Conservation (phyloP, 768 basidiomycete genomes). For the Lentinus brumalis region DNA sequence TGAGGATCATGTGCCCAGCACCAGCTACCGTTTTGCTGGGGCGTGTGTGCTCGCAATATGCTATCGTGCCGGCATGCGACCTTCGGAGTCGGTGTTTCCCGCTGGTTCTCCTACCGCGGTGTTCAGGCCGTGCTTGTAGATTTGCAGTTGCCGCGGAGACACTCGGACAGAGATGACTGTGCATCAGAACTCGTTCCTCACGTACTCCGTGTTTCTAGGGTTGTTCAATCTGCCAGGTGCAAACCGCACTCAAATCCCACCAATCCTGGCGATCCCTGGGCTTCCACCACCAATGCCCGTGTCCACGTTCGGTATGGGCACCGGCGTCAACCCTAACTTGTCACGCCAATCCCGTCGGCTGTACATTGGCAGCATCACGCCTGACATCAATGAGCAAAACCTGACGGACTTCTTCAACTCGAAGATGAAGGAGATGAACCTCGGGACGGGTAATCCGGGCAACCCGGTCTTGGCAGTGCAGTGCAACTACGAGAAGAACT, state of each 20-base stretch:
- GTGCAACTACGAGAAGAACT: slow-evolving; percentile 98
- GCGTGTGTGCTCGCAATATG: neutral
- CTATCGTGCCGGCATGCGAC: neutral
- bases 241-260: slow-evolving; percentile 85
- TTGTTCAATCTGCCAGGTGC: slow-evolving; percentile 96
- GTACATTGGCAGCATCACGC: slow-evolving; percentile 96
- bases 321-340: slow-evolving; percentile 84
- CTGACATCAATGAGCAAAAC: slow-evolving; percentile 91
- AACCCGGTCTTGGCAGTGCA: slow-evolving; percentile 93
- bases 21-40: neutral
- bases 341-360: slow-evolving; percentile 92
- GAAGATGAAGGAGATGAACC: slow-evolving; percentile 92
- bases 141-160: neutral
- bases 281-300: slow-evolving; percentile 84
- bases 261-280: slow-evolving; percentile 79
- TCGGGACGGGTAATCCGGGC: slow-evolving; percentile 81
- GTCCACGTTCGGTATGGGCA: slow-evolving; percentile 84
- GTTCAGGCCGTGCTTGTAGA: neutral
- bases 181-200: neutral
- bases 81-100: neutral
- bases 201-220: slow-evolving; percentile 47
- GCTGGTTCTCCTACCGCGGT: neutral
- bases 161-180: neutral
- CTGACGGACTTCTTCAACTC: slow-evolving; percentile 92
- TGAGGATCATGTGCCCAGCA: neutral